Percentiles rank a stretch among this genome's conserved stretches.
These are phyloP conservation scores for Metrosideros polymorpha DNA, from an alignment of 441 rosid genomes.

Conservation along the genomic window DNA sequence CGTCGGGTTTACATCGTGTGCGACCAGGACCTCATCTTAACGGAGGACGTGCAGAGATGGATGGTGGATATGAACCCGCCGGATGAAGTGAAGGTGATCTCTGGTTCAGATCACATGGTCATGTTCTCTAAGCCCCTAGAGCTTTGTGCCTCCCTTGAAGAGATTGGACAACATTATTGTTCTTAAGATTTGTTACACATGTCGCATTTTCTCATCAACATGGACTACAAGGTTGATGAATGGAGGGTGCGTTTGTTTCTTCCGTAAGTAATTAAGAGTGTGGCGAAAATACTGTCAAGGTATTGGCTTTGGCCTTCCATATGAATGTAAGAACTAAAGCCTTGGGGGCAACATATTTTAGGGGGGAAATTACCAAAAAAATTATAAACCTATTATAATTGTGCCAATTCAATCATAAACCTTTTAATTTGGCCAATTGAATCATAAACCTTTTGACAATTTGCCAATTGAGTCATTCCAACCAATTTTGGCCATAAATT, in stretches of 20 bases:
- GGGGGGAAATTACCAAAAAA: too few relatives aligned
- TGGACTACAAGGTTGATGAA: neutral
- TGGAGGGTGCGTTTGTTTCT: neutral
- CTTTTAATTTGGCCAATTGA: too few relatives aligned
- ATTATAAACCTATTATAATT: too few relatives aligned
- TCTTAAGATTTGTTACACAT: neutral
- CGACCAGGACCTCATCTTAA: neutral
- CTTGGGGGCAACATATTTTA: too few relatives aligned
- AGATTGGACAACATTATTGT: constrained; percentile 7
- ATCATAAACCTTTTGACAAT: too few relatives aligned
- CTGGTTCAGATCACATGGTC: constrained; percentile 30
- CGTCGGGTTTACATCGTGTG: constrained; percentile 15
- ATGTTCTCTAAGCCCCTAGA: constrained; percentile 28
- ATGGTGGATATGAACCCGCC: constrained; percentile 19
- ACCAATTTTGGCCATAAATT: too few relatives aligned
- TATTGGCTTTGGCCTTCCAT: too few relatives aligned
- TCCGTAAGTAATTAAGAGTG: neutral
- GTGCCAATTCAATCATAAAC: too few relatives aligned
- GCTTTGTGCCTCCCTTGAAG: constrained; percentile 11
- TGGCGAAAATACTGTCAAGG: neutral
- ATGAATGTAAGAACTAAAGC: too few relatives aligned
- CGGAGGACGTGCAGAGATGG: constrained; percentile 19
- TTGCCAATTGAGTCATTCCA: too few relatives aligned
- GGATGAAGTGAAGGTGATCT: constrained; percentile 14
- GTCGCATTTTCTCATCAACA: neutral